A percentile compares a stretch with the other conserved stretches of the same genome.
Conservation (phyloP, 2,329 filamentous ascomycete genomes). For the Colletotrichum sp. region DNA sequence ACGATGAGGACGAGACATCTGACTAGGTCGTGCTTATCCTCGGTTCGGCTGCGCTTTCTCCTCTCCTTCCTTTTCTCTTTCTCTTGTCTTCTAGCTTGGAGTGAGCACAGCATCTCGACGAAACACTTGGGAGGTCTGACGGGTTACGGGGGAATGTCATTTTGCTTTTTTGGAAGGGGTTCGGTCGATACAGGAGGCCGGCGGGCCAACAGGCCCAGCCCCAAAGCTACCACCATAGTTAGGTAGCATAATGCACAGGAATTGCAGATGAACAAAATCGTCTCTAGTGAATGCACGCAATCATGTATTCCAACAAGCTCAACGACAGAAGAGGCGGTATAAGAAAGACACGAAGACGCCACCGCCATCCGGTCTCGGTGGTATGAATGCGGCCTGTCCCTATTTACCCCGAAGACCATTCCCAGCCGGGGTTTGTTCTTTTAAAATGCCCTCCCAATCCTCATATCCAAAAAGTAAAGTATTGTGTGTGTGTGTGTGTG, state of each 20-base stretch:
- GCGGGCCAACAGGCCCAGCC: background rate
- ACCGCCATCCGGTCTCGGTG: conserved; percentile 7
- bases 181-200: background rate
- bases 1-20: background rate
- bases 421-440: conserved; percentile 7
- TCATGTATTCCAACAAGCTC: conserved; percentile 11
- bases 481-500: background rate
- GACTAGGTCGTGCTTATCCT: background rate
- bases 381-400: conserved; percentile 6
- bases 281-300: background rate
- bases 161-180: background rate
- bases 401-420: background rate
- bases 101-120: background rate
- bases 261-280: background rate
- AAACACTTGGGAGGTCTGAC: background rate
- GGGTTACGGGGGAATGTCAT: background rate
- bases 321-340: conserved; percentile 14
- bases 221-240: background rate
- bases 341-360: conserved; percentile 14
- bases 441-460: conserved; percentile 5
- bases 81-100: background rate
- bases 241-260: background rate
- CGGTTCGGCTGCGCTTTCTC: background rate
- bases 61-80: background rate
- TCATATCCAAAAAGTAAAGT: background rate